A percentile compares a stretch with the other conserved stretches of the same genome.
phyloP scores from a whole-genome alignment of 768 basidiomycete species.

The Auricularia heimuer region DNA sequence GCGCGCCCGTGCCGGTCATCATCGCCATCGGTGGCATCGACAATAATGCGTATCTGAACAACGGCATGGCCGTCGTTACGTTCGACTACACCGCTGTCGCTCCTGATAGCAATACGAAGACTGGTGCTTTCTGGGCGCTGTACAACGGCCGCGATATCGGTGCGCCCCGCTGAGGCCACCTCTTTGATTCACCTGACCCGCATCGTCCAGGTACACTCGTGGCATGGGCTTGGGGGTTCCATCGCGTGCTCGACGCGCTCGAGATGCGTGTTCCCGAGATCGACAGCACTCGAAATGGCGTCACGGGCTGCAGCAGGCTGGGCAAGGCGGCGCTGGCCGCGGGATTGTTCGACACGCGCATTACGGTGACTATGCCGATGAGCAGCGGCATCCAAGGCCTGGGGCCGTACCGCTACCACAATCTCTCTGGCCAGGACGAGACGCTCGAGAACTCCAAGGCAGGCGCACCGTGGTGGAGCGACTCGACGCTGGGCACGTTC shows the following conservation, averaged over 20 bases:
- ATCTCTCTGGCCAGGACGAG: neutral
- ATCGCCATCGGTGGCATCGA: conserved; percentile 3
- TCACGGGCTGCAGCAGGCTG: neutral
- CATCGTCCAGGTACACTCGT: neutral
- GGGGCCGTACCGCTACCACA: neutral
- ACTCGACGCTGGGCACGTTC: neutral
- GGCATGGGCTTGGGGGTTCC: conserved; percentile 4
- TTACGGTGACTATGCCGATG: neutral
- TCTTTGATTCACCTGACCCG: neutral
- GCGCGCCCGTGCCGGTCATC: neutral
- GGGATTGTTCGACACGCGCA: neutral
- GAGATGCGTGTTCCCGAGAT: neutral
- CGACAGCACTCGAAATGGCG: neutral
- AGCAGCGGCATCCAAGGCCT: neutral
- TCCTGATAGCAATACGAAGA: neutral
- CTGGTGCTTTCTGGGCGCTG: conserved; percentile 5
- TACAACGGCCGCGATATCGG: conserved; percentile 4
- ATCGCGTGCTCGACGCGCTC: conserved; percentile 3
- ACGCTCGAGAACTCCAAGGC: neutral
- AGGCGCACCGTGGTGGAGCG: neutral
- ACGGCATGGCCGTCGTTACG: conserved; percentile 3
- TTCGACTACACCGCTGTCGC: conserved; percentile 3
- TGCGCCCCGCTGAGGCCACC: neutral
- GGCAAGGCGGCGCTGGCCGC: neutral
- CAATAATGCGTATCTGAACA: conserved; percentile 1